Conservation (phyloP, 129 eudicot genomes). For the Pulicaria dysenterica region DNA sequence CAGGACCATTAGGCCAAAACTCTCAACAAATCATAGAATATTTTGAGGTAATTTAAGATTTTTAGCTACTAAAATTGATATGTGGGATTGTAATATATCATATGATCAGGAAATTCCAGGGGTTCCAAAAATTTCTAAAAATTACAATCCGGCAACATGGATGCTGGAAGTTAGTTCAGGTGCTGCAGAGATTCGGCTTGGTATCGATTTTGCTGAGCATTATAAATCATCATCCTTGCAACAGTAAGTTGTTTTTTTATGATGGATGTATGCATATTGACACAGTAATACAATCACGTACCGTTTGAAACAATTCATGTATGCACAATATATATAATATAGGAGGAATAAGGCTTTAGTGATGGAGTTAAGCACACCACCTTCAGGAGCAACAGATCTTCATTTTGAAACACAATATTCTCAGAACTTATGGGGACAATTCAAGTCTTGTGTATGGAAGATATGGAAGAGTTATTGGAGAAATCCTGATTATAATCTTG, state of each 20-base stretch:
- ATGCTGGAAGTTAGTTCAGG: conserved; percentile 73
- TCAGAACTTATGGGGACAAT: conserved; percentile 68
- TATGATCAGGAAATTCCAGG: conserved; percentile 51
- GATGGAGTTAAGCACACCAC: conserved; percentile 57
- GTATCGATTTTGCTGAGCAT: conserved; percentile 55
- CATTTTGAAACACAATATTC: conserved; percentile 65
- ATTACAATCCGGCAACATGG: conserved; percentile 77
- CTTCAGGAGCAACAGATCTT: conserved; percentile 65
- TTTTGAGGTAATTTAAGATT: conserved; percentile 55
- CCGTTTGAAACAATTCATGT: too few species aligned
- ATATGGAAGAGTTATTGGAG: conserved; percentile 88
- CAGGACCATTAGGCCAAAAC: conserved; percentile 78
- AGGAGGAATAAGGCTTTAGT: conserved; percentile 68
- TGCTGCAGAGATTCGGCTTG: conserved; percentile 58
- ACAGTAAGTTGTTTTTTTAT: conserved; percentile 36
- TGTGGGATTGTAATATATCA: neutral
- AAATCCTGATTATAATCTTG: conserved; percentile 84
- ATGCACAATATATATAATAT: conserved; percentile 18
- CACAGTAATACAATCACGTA: too few species aligned
- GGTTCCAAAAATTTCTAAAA: conserved; percentile 53
- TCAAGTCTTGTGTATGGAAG: conserved; percentile 77
- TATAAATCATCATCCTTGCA: conserved; percentile 49
- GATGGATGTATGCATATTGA: neutral
- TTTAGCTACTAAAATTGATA: too few species aligned
- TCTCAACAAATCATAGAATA: conserved; percentile 82